A percentile compares a stretch with the other conserved stretches of the same genome.
phyloP scores from a whole-genome alignment of 805 yeast genomes.

The Aciculoconidium aculeatum region DNA sequence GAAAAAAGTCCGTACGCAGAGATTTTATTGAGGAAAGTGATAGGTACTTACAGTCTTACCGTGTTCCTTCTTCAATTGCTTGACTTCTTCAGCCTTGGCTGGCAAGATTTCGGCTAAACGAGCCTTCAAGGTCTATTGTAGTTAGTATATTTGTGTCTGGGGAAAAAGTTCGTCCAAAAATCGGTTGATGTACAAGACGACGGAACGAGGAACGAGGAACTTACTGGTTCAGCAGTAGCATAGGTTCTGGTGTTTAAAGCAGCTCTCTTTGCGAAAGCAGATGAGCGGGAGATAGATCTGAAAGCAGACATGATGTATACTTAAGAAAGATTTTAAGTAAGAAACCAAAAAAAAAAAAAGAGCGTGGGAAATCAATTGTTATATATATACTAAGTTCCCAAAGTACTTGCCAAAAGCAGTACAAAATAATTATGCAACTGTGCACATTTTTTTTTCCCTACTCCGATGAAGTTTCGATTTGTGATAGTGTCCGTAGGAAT shows the following conservation, averaged over 20 bases:
- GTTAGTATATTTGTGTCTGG: constrained; percentile 10
- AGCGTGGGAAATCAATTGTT: constrained; percentile 10
- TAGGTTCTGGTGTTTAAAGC: constrained; percentile 21
- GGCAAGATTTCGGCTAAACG: constrained; percentile 91
- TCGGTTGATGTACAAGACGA: background rate
- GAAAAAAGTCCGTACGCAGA: background rate
- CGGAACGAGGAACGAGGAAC: constrained; percentile 5
- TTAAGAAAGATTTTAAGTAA: constrained; percentile 6
- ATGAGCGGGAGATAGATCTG: constrained; percentile 33
- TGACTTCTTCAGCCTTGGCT: constrained; percentile 85
- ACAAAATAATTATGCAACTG: too few species aligned
- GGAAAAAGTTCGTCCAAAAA: background rate
- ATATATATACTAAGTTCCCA: constrained; percentile 9
- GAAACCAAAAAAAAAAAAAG: constrained; percentile 10
- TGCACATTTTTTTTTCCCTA: too few species aligned
- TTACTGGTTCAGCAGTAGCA: constrained; percentile 34
- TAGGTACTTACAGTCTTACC: constrained; percentile 63
- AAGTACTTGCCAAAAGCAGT: constrained; percentile 2
- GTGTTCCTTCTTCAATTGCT: constrained; percentile 82
- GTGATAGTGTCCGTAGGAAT: too few species aligned
- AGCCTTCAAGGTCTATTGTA: constrained; percentile 72
- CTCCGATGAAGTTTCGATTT: too few species aligned
- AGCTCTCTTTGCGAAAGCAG: constrained; percentile 22
- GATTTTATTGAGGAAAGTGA: background rate
- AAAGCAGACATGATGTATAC: constrained; percentile 25